Evolutionary conservation across 257 asterid genomes (phyloP), one percentile per base, ranked within the genome.

Genomic region (Parsonsia alboflavescens): DNA sequence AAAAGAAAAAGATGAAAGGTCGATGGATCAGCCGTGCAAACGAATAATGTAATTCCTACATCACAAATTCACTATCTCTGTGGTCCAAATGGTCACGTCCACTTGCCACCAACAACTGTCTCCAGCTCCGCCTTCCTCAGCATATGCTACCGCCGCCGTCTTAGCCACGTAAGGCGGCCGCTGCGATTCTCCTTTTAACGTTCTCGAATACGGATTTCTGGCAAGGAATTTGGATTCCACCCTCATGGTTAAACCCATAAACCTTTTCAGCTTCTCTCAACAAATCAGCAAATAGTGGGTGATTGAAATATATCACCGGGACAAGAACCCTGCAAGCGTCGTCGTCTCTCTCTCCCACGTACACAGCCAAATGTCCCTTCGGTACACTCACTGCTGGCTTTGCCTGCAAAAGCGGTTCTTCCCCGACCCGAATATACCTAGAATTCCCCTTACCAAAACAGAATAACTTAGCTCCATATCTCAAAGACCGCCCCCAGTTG

Each of bases 221-320:
- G 42, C 96, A 90, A 5, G 96, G 95, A 62, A 90, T 87, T 81
- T 90, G 95, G 80, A 90, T 84, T 80, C 93, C 88, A 46, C 96
- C 90, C 6, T 80, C 68, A 28, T 88, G 89, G 54, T 90, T 56
- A 65, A 84, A 88, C 61, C 91, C 96, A 72, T 86, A 78, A 48
- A 84, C 85, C 72, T 80, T 77, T 71, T 90, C 96, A 39, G 96
- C 86, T 50, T 85, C 86, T 33, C 73, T 77, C 71, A 90, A 68
- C 76, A 90, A 68, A 26, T 86, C 88, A 19, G 82, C 82, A 82
- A 90, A 90, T 70, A 88, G 66, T 0, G 95, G 95, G 52, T 90
- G 96, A 58, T 90, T 90, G 10, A 87, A 87, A 21, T 85, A 86
- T 0, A 87, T 73, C 26, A 90, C 89, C 13, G 96, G 95, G 76